phyloP scores from a whole-genome alignment of 768 basidiomycete genomes.

The Boletus bicolor region DNA sequence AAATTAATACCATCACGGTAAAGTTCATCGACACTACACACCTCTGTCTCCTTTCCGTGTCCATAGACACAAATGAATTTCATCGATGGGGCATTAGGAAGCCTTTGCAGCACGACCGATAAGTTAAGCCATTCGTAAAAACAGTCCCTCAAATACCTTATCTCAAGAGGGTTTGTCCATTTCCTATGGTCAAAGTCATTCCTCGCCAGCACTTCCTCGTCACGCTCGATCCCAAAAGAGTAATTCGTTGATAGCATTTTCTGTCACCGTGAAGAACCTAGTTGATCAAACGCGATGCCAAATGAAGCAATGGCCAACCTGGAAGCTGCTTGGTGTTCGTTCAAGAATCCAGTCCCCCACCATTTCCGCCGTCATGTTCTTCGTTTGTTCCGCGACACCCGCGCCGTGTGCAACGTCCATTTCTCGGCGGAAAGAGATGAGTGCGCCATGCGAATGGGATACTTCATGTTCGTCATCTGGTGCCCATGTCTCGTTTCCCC shows the following conservation, averaged over 20 bases:
- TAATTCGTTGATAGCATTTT: conserved; percentile 85
- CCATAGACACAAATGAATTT: conserved; percentile 93
- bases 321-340: conserved; percentile 80
- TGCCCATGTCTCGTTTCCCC: conserved; percentile 74
- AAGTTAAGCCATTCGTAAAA: neutral
- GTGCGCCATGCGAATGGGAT: conserved; percentile 70
- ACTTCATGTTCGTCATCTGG: conserved; percentile 68
- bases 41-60: conserved; percentile 94
- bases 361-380: conserved; percentile 77
- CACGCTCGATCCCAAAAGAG: conserved; percentile 82
- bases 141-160: conserved; percentile 42
- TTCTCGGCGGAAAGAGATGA: conserved; percentile 71
- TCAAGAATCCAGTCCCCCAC: conserved; percentile 77
- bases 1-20: neutral
- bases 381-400: conserved; percentile 18
- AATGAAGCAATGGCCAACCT: conserved; percentile 41
- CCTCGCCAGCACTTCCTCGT: conserved; percentile 55
- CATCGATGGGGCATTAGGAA: conserved; percentile 89
- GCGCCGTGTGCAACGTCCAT: neutral
- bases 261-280: conserved; percentile 23
- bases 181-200: conserved; percentile 77
- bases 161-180: conserved; percentile 91
- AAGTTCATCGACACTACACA: conserved; percentile 28
- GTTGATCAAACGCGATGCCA: neutral
- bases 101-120: conserved; percentile 35